phyloP scores from a whole-genome alignment of 345 rosid species.

The Eucalyptus marginata region DNA sequence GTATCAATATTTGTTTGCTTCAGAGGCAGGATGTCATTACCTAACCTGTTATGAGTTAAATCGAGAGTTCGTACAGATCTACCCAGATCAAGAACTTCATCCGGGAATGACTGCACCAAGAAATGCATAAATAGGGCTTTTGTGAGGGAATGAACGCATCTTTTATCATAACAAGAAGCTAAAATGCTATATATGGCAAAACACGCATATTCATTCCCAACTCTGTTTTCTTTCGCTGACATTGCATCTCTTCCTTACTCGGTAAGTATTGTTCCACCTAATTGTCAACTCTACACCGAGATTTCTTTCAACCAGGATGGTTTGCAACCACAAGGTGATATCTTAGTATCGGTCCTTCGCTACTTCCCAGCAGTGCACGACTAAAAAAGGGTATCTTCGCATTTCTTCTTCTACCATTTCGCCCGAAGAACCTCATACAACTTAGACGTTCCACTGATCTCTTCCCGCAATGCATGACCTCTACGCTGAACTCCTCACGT shows the following conservation, averaged over 20 bases:
- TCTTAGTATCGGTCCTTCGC: neutral
- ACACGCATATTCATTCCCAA: neutral
- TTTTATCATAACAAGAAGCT: neutral
- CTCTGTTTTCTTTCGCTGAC: neutral
- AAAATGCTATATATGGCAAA: neutral
- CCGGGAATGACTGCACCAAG: constrained; percentile 58
- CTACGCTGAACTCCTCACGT: neutral
- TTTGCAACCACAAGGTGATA: neutral
- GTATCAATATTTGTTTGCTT: neutral
- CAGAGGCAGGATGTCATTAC: constrained; percentile 18
- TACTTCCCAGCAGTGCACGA: neutral
- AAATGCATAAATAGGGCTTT: neutral
- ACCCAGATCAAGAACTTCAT: constrained; percentile 63
- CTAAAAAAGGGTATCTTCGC: neutral
- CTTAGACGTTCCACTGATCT: neutral
- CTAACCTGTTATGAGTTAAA: constrained; percentile 73
- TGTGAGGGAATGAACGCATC: neutral
- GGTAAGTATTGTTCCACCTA: neutral
- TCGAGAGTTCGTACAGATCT: constrained; percentile 82
- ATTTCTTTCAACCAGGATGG: neutral
- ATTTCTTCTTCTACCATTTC: neutral
- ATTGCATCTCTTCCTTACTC: neutral
- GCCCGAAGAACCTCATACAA: neutral
- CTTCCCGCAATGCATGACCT: neutral
- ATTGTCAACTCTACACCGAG: neutral